These are phyloP conservation scores for Gossypium arboreum DNA, from an alignment of 345 rosid genomes.

Conservation along the genomic window DNA sequence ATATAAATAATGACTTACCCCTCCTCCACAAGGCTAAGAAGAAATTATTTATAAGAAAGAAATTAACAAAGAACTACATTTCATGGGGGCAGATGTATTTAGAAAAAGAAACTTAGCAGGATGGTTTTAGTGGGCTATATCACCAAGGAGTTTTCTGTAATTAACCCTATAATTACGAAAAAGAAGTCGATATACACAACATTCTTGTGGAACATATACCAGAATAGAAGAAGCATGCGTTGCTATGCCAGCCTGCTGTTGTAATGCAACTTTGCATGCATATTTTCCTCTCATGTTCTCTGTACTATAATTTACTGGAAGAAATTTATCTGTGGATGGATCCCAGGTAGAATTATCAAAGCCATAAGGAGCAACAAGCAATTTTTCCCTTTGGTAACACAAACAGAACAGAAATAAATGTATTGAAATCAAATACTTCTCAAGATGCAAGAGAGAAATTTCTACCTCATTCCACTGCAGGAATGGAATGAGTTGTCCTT, in stretches of 20 bases:
- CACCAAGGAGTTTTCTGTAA: too few relatives aligned
- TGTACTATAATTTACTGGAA: constrained; percentile 51
- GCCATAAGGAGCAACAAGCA: constrained; percentile 56
- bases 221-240: constrained; percentile 36
- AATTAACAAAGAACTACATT: background rate
- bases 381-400: constrained; percentile 51
- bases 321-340: constrained; percentile 57
- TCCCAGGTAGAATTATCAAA: constrained; percentile 55
- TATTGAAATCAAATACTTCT: background rate
- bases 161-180: background rate
- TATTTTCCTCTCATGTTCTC: constrained; percentile 57
- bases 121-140: too few relatives aligned
- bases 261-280: constrained; percentile 53
- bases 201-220: constrained; percentile 33
- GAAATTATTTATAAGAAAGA: background rate
- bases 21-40: background rate
- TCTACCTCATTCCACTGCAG: constrained; percentile 9
- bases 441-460: background rate
- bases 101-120: too few relatives aligned
- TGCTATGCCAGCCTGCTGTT: constrained; percentile 43
- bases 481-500: constrained; percentile 31
- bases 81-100: too few relatives aligned
- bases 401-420: background rate
- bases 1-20: background rate
- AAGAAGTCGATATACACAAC: background rate